phyloP scores from a whole-genome alignment of 345 rosid species.

The Rhizophora apiculata region DNA sequence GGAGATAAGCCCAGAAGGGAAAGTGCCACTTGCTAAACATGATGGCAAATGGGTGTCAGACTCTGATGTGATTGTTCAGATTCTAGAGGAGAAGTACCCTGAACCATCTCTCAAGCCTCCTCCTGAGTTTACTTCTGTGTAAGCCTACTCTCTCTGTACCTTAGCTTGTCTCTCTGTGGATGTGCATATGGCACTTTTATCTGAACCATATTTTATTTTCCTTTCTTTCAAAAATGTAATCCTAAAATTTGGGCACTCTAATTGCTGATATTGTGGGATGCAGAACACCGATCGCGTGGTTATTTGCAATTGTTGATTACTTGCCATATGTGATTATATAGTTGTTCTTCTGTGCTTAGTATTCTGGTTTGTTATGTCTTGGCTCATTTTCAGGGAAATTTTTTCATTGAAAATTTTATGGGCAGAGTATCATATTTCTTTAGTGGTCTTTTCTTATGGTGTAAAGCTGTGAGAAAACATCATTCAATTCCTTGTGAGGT shows the following conservation, averaged over 20 bases:
- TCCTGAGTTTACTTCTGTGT: slow-evolving; percentile 62
- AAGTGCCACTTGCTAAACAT: slow-evolving; percentile 69
- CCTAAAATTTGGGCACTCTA: neutral
- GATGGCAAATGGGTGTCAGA: slow-evolving; percentile 84
- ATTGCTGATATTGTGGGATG: neutral
- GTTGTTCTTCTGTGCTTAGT: neutral
- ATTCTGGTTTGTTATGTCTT: neutral
- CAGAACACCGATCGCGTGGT: neutral
- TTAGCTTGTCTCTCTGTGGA: neutral
- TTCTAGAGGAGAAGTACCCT: slow-evolving; percentile 79
- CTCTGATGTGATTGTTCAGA: slow-evolving; percentile 74
- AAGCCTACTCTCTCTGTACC: slow-evolving; percentile 17
- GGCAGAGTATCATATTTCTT: neutral
- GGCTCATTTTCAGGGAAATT: neutral
- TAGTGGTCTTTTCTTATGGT: neutral
- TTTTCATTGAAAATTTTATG: neutral
- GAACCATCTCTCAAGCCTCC: slow-evolving; percentile 67
- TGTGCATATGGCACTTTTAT: neutral
- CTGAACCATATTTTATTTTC: neutral
- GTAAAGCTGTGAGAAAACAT: neutral
- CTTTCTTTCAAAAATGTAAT: neutral
- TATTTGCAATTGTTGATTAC: neutral
- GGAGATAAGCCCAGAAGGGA: slow-evolving; percentile 79
- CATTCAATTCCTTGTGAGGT: neutral
- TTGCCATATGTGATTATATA: neutral